Evolutionary conservation across 1,139 yeast species (phyloP), one percentile per base, ranked within the genome.

Genomic region (Nakaseomyces glabratus): DNA sequence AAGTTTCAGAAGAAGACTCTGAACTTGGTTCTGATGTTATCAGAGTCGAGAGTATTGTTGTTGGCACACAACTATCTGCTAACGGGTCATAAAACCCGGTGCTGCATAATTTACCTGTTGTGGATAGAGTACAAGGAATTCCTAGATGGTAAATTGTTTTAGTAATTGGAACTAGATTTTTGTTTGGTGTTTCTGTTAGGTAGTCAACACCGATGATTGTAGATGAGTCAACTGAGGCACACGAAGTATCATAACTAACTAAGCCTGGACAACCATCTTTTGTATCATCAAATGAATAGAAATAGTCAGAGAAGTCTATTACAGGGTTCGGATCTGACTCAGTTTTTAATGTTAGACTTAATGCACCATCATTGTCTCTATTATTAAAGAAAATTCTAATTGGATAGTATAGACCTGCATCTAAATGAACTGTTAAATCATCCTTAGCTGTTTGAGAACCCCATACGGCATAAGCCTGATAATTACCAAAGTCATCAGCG

Each of bases 61-160:
- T n/a, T n/a, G n/a, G n/a, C n/a, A n/a, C 19, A 15, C 28, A 24
- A 1, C 20, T 24, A n/a, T 24, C 11, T 4, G 18, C 20, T 14
- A 24, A 4, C 4, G 28, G 28, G 12, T 24, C 28, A 15, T 24
- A 24, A 10, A 24, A 24, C 5, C 28, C 28, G 10, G 8, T 20
- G 4, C 16, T 14, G 16, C 28, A 24, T 6, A 15, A 18, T 7
- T 24, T 11, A 15, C 28, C 28, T 9, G 18, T 15, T 24, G 10
- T 10, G n/a, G n/a, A n/a, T n/a, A n/a, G n/a, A n/a, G n/a, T n/a
- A 12, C 28, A 24, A 7, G 28, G 28, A 10, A 24, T 12, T 24
- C 16, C 11, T 15, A 24, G 20, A 15, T 10, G 16, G 16, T 24
- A 24, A 9, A 20, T 24, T 4, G 28, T 24, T 9, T n/a, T 24